Conservation (phyloP, 768 basidiomycete species). For the Lactifluus subvellereus region DNA sequence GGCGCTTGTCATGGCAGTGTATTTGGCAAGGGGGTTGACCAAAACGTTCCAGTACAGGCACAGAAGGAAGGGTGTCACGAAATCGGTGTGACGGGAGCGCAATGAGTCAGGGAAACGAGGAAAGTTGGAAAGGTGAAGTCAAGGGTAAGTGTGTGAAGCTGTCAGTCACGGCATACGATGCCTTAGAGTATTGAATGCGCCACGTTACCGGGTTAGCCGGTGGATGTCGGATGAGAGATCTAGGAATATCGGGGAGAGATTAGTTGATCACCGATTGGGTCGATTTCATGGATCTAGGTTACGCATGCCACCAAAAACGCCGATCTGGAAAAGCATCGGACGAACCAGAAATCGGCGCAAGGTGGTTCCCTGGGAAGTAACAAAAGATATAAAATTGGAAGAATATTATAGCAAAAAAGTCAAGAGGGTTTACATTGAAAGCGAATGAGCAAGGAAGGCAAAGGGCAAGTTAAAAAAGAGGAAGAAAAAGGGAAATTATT, state of each 20-base stretch:
- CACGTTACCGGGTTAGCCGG: constrained; percentile 18
- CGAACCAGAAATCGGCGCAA: constrained; percentile 3
- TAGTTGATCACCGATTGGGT: constrained; percentile 26
- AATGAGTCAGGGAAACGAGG: not conserved
- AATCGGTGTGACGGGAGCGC: not conserved
- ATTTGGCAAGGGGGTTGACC: constrained; percentile 10
- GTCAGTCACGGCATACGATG: not conserved
- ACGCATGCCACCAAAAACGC: constrained; percentile 24
- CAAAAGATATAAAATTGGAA: not conserved
- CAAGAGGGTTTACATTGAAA: not conserved
- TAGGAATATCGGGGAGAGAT: constrained; percentile 26
- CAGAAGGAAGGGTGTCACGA: constrained; percentile 2
- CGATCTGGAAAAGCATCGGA: constrained; percentile 24
- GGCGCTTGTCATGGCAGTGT: constrained; percentile 12
- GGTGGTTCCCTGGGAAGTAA: not conserved
- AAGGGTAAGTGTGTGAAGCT: not conserved
- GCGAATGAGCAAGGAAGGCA: not conserved
- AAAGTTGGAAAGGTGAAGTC: not conserved
- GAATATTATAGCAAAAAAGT: not conserved
- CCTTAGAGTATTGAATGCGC: constrained; percentile 10
- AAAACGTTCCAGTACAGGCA: constrained; percentile 9
- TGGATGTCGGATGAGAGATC: constrained; percentile 18
- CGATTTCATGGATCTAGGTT: constrained; percentile 26
- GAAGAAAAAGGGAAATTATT: not conserved
- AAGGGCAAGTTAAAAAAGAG: not conserved